Evolutionary conservation across 352 stramenopile species (phyloP).

Genomic region (Pythium phragmiticola): DNA sequence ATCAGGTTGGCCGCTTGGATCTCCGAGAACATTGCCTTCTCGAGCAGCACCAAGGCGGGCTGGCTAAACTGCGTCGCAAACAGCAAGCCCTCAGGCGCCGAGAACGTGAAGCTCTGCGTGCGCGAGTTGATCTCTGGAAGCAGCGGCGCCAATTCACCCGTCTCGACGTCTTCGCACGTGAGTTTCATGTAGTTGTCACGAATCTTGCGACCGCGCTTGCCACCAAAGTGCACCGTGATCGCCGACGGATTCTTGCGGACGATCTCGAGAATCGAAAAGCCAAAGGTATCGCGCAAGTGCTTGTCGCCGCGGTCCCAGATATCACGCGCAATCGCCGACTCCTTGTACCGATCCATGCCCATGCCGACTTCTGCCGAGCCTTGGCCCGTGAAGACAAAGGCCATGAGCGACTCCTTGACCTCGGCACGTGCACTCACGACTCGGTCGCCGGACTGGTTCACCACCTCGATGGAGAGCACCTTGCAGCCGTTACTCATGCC

Average conservation of each 20-base stretch:
- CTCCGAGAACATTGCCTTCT: constrained; percentile 86
- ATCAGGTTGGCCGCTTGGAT: constrained; percentile 72
- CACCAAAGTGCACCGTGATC: constrained; percentile 87
- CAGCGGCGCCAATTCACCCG: constrained; percentile 52
- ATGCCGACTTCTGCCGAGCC: constrained; percentile 81
- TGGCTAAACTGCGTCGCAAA: constrained; percentile 89
- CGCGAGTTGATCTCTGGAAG: constrained; percentile 78
- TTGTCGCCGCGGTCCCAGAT: constrained; percentile 81
- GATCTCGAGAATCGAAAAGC: constrained; percentile 89
- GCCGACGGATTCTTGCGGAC: constrained; percentile 83
- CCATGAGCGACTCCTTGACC: constrained; percentile 65
- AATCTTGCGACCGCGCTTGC: constrained; percentile 72
- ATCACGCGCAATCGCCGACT: constrained; percentile 61
- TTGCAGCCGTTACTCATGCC: constrained; percentile 64
- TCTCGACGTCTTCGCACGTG: constrained; percentile 56
- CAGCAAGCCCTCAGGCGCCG: constrained; percentile 63
- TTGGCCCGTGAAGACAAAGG: constrained; percentile 88
- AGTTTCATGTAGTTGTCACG: constrained; percentile 87
- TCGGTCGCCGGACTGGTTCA: constrained; percentile 66
- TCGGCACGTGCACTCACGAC: constrained; percentile 71
- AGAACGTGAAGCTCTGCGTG: constrained; percentile 87
- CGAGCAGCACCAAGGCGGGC: constrained; percentile 74
- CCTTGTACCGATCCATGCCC: constrained; percentile 88
- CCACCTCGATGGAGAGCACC: constrained; percentile 71
- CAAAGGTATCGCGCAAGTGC: constrained; percentile 73